These are phyloP conservation scores for Hypericum perforatum DNA, from an alignment of 345 rosid genomes.

Conservation along the genomic window DNA sequence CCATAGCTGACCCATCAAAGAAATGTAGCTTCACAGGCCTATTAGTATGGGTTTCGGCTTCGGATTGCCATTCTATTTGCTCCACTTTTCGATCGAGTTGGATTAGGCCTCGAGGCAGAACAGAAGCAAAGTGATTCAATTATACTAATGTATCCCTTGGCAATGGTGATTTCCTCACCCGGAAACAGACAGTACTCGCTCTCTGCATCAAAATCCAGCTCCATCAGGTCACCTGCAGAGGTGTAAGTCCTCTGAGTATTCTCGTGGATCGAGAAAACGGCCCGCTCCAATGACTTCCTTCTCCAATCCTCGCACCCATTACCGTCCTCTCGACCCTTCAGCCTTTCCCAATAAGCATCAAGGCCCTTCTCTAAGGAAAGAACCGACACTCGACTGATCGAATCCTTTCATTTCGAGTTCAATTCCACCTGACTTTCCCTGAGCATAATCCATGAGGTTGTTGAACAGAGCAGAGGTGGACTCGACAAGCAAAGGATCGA, in stretches of 20 bases:
- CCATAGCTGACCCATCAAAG: slow-evolving; percentile 58
- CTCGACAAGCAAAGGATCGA: slow-evolving; percentile 37
- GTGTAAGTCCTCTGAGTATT: slow-evolving; percentile 80
- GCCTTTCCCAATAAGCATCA: slow-evolving; percentile 43
- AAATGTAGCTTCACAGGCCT: slow-evolving; percentile 74
- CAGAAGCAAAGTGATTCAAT: slow-evolving; percentile 58
- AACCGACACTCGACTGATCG: slow-evolving; percentile 51
- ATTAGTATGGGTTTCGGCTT: slow-evolving; percentile 15
- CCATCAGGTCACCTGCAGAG: slow-evolving; percentile 68
- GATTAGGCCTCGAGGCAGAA: slow-evolving; percentile 58
- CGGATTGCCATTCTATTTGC: slow-evolving; percentile 62
- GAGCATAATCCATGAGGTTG: slow-evolving; percentile 71
- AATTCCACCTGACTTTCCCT: slow-evolving; percentile 35
- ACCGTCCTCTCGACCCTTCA: slow-evolving; percentile 19
- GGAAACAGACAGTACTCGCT: slow-evolving; percentile 87
- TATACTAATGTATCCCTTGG: slow-evolving; percentile 70
- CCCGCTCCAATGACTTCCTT: slow-evolving; percentile 49
- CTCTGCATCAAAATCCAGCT: slow-evolving; percentile 70
- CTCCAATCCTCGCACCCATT: slow-evolving; percentile 41
- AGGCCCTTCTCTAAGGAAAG: slow-evolving; percentile 50
- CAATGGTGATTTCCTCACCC: slow-evolving; percentile 93
- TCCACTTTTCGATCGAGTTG: slow-evolving; percentile 54
- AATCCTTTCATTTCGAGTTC: slow-evolving; percentile 9
- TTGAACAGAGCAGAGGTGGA: slow-evolving; percentile 54
- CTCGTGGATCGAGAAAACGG: slow-evolving; percentile 62